Evolutionary conservation across 306 rosid genomes (phyloP).

Genomic region (Geum urbanum): DNA sequence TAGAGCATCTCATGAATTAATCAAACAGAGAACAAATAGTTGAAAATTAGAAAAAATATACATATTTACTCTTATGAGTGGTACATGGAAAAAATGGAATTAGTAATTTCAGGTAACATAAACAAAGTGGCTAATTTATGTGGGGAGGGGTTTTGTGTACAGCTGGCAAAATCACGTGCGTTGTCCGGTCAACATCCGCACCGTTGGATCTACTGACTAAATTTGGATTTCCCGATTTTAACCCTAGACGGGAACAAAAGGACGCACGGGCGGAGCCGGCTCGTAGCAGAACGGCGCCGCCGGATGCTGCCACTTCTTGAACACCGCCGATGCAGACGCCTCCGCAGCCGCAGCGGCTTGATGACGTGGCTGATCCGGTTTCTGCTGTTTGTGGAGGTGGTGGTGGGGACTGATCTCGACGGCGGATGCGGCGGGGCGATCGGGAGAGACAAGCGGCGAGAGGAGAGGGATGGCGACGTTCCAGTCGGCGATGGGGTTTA

Average conservation of each 20-base stretch:
- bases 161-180: slow-evolving; percentile 14
- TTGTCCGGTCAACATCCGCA: not conserved
- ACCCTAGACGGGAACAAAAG: slow-evolving; percentile 55
- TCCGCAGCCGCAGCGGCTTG: slow-evolving; percentile 39
- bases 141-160: not conserved
- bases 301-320: slow-evolving; percentile 92
- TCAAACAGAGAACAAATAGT: not conserved
- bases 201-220: slow-evolving; percentile 14
- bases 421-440: slow-evolving; percentile 1
- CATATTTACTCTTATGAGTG: too few relatives aligned
- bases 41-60: not conserved
- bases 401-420: slow-evolving; percentile 29
- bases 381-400: slow-evolving; percentile 20
- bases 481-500: slow-evolving; percentile 60
- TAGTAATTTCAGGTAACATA: not conserved
- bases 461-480: slow-evolving; percentile 87
- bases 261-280: slow-evolving; percentile 38
- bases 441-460: slow-evolving; percentile 74
- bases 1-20: not conserved
- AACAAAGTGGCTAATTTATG: not conserved
- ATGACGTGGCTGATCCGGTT: slow-evolving; percentile 14
- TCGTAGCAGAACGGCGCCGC: slow-evolving; percentile 89
- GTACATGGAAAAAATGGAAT: not conserved
- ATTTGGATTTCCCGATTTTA: not conserved
- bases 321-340: slow-evolving; percentile 20